A percentile compares a stretch with the other conserved stretches of the same genome.
Conservation (phyloP, 805 yeast species). For the Candida nanaspora region DNA sequence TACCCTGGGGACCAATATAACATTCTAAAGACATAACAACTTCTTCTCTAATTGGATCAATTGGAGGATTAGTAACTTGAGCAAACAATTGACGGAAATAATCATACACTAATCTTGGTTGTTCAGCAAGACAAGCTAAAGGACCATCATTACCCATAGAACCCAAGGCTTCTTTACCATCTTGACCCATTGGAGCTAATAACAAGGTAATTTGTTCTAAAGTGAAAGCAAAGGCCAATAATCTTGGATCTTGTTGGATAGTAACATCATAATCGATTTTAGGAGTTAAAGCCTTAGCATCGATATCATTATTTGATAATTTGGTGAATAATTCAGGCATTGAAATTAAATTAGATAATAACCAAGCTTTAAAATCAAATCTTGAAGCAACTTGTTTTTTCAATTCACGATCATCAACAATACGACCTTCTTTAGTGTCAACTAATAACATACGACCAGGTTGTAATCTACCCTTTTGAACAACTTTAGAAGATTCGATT, state of each 20-base stretch:
- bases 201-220: slow-evolving; percentile 81
- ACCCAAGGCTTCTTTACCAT: slow-evolving; percentile 91
- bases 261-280: slow-evolving; percentile 27
- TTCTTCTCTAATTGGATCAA: slow-evolving; percentile 94
- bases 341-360: slow-evolving; percentile 76
- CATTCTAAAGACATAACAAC: slow-evolving; percentile 97
- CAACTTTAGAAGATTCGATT: slow-evolving; percentile 71
- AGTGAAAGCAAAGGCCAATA: slow-evolving; percentile 88
- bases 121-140: slow-evolving; percentile 87
- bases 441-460: slow-evolving; percentile 96
- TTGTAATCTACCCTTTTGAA: slow-evolving; percentile 87
- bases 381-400: slow-evolving; percentile 73
- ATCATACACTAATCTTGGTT: slow-evolving; percentile 85
- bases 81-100: slow-evolving; percentile 96
- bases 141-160: slow-evolving; percentile 99
- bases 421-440: slow-evolving; percentile 86
- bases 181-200: slow-evolving; percentile 87
- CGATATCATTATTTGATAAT: slow-evolving; percentile 36
- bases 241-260: slow-evolving; percentile 75
- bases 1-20: slow-evolving; percentile 98
- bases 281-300: slow-evolving; percentile 17
- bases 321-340: slow-evolving; percentile 68
- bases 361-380: slow-evolving; percentile 92
- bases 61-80: slow-evolving; percentile 98
- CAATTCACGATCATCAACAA: slow-evolving; percentile 89